These are phyloP conservation scores for Mortierella sp. DNA, from an alignment of 371 early-diverging fungal genomes.

Conservation along the genomic window DNA sequence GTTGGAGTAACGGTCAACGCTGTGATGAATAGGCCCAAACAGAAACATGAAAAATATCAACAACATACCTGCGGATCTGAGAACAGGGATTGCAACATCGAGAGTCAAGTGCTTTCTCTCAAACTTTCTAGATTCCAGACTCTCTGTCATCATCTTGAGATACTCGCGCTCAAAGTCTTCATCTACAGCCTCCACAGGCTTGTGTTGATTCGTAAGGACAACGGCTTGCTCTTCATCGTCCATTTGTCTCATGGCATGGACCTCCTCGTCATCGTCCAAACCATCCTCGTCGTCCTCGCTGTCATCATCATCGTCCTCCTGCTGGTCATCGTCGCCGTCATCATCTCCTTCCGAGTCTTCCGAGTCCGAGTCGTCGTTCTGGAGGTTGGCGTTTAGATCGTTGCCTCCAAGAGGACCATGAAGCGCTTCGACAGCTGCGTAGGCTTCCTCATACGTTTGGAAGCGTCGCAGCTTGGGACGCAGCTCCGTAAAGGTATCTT, in stretches of 20 bases:
- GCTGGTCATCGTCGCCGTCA: conserved; percentile 59
- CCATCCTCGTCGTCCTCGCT: conserved; percentile 57
- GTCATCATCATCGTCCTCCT: conserved; percentile 56
- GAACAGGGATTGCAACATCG: conserved; percentile 88
- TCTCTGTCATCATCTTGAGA: conserved; percentile 86
- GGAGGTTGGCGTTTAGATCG: conserved; percentile 17
- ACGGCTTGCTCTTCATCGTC: conserved; percentile 71
- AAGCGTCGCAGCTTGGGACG: conserved; percentile 75
- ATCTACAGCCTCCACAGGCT: conserved; percentile 68
- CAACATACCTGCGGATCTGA: conserved; percentile 62
- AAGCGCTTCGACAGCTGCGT: conserved; percentile 72
- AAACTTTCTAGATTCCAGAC: conserved; percentile 83
- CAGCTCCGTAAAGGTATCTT: conserved; percentile 84
- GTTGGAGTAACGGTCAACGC: not conserved
- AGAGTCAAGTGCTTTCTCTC: conserved; percentile 81
- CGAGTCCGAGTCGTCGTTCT: conserved; percentile 61
- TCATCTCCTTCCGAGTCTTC: conserved; percentile 66
- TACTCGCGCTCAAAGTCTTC: conserved; percentile 85
- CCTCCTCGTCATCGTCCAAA: conserved; percentile 29
- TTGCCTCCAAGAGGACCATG: conserved; percentile 59
- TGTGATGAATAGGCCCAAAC: not conserved
- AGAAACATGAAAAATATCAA: not conserved
- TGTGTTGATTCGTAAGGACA: conserved; percentile 66
- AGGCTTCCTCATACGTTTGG: conserved; percentile 85
- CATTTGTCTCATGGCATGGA: conserved; percentile 47